phyloP scores from a whole-genome alignment of 2,329 filamentous ascomycete genomes.

The Hymenoscyphus infarciens region DNA sequence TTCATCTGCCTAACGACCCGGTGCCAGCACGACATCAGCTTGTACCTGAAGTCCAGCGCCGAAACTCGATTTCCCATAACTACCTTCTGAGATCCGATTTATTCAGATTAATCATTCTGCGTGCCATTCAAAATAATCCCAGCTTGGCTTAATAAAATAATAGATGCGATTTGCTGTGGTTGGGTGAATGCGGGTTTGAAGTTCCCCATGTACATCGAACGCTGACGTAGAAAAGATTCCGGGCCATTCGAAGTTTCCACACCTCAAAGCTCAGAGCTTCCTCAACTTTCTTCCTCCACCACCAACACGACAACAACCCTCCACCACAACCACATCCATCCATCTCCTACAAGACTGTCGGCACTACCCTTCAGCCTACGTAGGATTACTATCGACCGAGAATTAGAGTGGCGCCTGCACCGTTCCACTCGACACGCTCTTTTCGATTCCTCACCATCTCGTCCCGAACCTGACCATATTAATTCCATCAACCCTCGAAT shows the following conservation, averaged over 20 bases:
- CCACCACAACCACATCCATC: slow-evolving; percentile 6
- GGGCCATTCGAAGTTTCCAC: not conserved
- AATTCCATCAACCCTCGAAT: not conserved
- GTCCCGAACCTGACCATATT: slow-evolving; percentile 8
- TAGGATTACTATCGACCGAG: slow-evolving; percentile 24
- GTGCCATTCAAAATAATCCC: too few relatives aligned
- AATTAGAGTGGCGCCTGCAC: slow-evolving; percentile 36
- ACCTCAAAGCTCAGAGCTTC: slow-evolving; percentile 6
- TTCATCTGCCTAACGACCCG: too few relatives aligned
- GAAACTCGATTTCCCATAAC: too few relatives aligned
- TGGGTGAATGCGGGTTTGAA: not conserved
- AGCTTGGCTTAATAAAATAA: too few relatives aligned
- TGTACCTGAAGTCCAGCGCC: too few relatives aligned
- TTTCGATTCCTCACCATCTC: slow-evolving; percentile 25
- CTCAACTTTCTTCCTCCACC: slow-evolving; percentile 12
- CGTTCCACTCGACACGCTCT: slow-evolving; percentile 33
- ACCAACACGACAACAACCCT: slow-evolving; percentile 12
- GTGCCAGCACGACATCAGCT: too few relatives aligned
- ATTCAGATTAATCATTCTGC: too few relatives aligned
- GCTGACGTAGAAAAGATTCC: slow-evolving; percentile 6
- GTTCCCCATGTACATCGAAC: not conserved
- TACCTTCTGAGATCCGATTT: too few relatives aligned
- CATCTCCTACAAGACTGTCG: slow-evolving; percentile 23
- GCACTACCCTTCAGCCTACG: slow-evolving; percentile 17
- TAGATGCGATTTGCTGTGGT: not conserved